Evolutionary conservation across 1,284 basidiomycete genomes (phyloP), one percentile per base, ranked within the genome.

Genomic region (Kwoniella shivajii): DNA sequence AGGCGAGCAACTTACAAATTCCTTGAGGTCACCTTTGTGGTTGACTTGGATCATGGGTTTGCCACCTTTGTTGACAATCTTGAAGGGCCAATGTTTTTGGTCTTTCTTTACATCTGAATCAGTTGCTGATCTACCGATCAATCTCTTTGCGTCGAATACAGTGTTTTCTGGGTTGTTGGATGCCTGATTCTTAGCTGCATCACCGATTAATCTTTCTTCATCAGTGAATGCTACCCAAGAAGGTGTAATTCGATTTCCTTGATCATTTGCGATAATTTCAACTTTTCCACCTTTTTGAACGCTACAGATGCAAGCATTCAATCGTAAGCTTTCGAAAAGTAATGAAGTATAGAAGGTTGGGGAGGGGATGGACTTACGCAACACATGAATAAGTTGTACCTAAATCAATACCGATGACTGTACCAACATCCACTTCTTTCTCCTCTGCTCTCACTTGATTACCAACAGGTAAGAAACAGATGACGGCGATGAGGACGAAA

Each of bases 231-330:
- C 83, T 65, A 96, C 93, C 89, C 89, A 93, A 73, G 91, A 96
- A 38, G 93, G 92, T 27, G 93, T 96, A 79, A 95, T 96, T 80
- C 92, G 90, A 81, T 96, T 90, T 78, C 93, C 93, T 78, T 96
- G 92, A 82, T 95, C 93, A 80, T 96, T 96, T 77, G 93, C 90
- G 72, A 95, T 93, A 69, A 95, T 96, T 80, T 97, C 92, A 38
- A 96, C 92, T 68, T 89, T 89, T 68, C 92, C 93, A 60, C 88
- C 88, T 58, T 88, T 88, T 80, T 93, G 90, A 55, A 97, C 90
- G 83, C 92, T 91, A 64, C 13, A 27, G 6, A 20, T 18, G 13
- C 1, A 18, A 43, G 18, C 18, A 34, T 10, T 10, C 22, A 54
- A 44, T 22, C 22, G 36, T 57, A 27, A 59, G 53, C 46, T 13